Evolutionary conservation across 768 basidiomycete genomes (phyloP), one percentile per base, ranked within the genome.

Genomic region (Xerocomus potaroensis): DNA sequence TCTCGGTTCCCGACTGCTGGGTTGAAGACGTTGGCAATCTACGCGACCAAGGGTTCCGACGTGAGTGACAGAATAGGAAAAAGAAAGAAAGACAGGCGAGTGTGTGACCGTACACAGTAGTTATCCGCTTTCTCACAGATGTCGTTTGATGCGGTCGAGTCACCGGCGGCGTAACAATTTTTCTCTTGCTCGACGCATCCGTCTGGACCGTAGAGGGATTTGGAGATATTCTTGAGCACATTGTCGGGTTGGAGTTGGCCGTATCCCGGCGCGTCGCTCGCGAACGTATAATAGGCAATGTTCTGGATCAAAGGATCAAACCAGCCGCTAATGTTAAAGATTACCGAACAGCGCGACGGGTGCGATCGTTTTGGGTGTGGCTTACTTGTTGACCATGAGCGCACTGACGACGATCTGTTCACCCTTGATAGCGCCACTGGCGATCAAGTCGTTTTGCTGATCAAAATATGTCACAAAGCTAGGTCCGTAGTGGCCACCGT

Each of bases 401-500:
- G 81, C 79, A 43, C 73, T 79, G 49, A 84, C 77, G 4, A 68
- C 57, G 39, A 86, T 65, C 32, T 68, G 64, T 45, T 78, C 78
- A 1, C 77, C 83, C 19, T 71, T 34, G 6, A 83, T 51, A 3
- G 54, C 46, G 6, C 77, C 76, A 8, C 56, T 57, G 8, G 65
- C 52, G 42, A 84, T 83, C 41, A 72, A 62, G 1, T 65, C 64
- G 40, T 83, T 85, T 59, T 85, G 82, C 46, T 81, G 64, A 27
- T 82, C 71, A 56, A 86, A 84, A 56, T 74, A 83, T 5, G 77
- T 77, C 24, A 81, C 80, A 50, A 84, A 83, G 41, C 69, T 70
- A 4, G 83, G 81, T 1, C 78, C 82, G 57, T 82, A 84, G 55
- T 84, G 81, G 0, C 82, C 81, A 6, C 83, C 83, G 45, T 82